A percentile compares a stretch with the other conserved stretches of the same genome.
Conservation (phyloP, 345 rosid genomes). For the Euphorbia pulcherrima region DNA sequence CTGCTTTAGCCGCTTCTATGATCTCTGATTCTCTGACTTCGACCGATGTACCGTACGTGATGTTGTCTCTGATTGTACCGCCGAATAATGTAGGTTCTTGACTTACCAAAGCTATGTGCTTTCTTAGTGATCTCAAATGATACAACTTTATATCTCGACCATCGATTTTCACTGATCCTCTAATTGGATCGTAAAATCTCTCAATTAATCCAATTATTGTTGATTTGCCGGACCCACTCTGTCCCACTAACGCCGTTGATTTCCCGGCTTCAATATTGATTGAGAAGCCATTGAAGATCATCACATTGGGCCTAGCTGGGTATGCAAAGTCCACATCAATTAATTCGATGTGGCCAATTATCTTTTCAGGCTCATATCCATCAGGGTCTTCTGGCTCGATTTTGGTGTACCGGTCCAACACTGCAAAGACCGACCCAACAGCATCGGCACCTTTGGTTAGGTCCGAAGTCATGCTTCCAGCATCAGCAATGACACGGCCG, state of each 20-base stretch:
- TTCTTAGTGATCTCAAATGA: constrained; percentile 23
- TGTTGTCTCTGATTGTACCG: constrained; percentile 27
- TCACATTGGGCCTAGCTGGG: constrained; percentile 27
- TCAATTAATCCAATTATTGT: constrained; percentile 28
- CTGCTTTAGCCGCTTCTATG: constrained; percentile 22
- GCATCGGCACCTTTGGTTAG: constrained; percentile 27
- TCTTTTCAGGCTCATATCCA: constrained; percentile 11
- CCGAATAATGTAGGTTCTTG: constrained; percentile 29
- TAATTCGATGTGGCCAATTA: constrained; percentile 18
- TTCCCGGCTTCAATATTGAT: constrained; percentile 28
- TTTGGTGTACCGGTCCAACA: constrained; percentile 22
- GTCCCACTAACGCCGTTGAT: constrained; percentile 32
- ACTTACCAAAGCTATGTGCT: constrained; percentile 25
- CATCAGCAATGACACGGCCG: constrained; percentile 30
- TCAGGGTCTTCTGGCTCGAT: constrained; percentile 25
- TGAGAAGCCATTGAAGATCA: constrained; percentile 23
- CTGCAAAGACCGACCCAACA: constrained; percentile 24
- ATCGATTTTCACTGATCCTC: constrained; percentile 23
- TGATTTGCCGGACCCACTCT: constrained; percentile 33
- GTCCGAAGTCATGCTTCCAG: constrained; percentile 28
- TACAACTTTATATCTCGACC: constrained; percentile 23
- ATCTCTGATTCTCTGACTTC: constrained; percentile 17
- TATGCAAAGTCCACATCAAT: constrained; percentile 26
- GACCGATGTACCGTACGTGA: constrained; percentile 11
- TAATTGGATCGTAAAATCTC: constrained; percentile 26